A percentile compares a stretch with the other conserved stretches of the same genome.
phyloP scores from a whole-genome alignment of 1,284 basidiomycete genomes.

The Heterobasidion irregulare region DNA sequence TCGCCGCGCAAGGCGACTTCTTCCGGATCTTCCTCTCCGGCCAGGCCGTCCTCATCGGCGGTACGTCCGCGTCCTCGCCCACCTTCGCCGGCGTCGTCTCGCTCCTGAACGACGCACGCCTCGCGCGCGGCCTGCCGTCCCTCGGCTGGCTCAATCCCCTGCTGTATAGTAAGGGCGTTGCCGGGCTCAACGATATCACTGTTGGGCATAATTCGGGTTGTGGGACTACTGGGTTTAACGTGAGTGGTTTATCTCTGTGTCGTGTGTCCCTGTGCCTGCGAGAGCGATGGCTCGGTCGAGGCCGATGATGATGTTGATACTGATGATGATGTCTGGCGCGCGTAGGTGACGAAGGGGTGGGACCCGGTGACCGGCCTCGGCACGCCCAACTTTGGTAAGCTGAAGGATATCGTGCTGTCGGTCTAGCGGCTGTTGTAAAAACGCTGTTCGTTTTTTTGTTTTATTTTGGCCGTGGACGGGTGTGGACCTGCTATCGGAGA shows the following conservation, averaged over 20 bases:
- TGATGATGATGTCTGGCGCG: background rate
- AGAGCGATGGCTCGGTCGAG: too few species aligned
- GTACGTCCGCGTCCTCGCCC: slow-evolving; percentile 55
- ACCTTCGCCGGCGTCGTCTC: slow-evolving; percentile 46
- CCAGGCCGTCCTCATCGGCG: slow-evolving; percentile 26
- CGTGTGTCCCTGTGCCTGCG: background rate
- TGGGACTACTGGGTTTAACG: slow-evolving; percentile 41
- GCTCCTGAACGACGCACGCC: slow-evolving; percentile 54
- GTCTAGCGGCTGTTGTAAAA: too few species aligned
- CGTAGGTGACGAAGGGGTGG: slow-evolving; percentile 34
- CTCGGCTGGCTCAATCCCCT: slow-evolving; percentile 53
- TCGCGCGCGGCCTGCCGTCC: slow-evolving; percentile 29
- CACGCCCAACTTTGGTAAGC: slow-evolving; percentile 35
- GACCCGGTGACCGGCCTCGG: slow-evolving; percentile 42
- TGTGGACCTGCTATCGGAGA: too few species aligned
- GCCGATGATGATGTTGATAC: background rate
- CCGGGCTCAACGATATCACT: slow-evolving; percentile 42
- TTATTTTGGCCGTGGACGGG: too few species aligned
- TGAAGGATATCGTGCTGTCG: slow-evolving; percentile 17
- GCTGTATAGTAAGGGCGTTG: slow-evolving; percentile 32
- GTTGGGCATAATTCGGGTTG: slow-evolving; percentile 46
- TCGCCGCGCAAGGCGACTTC: slow-evolving; percentile 45
- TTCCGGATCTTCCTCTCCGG: slow-evolving; percentile 33
- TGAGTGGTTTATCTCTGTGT: slow-evolving; percentile 14
- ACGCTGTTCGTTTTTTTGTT: too few species aligned